Percentiles rank a stretch among this genome's conserved stretches.
Evolutionary conservation across 2,329 filamentous ascomycete species (phyloP).

Genomic region (Colletotrichum sp.): DNA sequence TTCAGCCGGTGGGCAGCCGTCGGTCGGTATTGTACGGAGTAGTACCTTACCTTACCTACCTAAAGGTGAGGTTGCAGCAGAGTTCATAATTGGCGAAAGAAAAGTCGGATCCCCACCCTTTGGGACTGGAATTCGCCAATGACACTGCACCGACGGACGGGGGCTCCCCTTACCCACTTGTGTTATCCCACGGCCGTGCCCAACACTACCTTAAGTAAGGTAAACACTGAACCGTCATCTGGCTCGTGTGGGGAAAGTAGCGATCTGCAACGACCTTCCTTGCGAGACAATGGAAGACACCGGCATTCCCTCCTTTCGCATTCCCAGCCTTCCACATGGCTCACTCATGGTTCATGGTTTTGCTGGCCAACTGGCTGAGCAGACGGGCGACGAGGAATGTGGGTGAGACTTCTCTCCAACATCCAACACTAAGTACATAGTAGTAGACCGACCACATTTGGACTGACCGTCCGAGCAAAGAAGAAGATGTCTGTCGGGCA

Average conservation of each 20-base stretch:
- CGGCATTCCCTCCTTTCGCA: not conserved
- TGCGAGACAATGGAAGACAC: not conserved
- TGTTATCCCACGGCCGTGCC: too few species aligned
- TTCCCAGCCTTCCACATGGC: not conserved
- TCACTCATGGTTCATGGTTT: not conserved
- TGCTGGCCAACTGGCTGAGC: not conserved
- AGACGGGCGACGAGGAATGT: not conserved
- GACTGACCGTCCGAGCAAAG: not conserved
- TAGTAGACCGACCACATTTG: not conserved
- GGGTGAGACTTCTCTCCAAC: not conserved
- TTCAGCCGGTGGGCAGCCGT: not conserved
- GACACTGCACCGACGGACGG: too few species aligned
- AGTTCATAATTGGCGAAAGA: not conserved
- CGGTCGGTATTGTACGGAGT: not conserved
- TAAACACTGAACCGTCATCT: not conserved
- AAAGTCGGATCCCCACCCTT: too few species aligned
- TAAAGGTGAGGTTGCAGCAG: constrained; percentile 11
- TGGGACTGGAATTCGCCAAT: too few species aligned
- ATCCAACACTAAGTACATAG: not conserved
- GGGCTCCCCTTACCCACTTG: not conserved
- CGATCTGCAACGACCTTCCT: not conserved
- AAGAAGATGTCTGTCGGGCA: not conserved
- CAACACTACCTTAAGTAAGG: too few species aligned
- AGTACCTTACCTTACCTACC: too few species aligned
- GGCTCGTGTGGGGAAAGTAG: constrained; percentile 1